Conservation (phyloP, 768 basidiomycete genomes). For the Multifurca ochricompacta region DNA sequence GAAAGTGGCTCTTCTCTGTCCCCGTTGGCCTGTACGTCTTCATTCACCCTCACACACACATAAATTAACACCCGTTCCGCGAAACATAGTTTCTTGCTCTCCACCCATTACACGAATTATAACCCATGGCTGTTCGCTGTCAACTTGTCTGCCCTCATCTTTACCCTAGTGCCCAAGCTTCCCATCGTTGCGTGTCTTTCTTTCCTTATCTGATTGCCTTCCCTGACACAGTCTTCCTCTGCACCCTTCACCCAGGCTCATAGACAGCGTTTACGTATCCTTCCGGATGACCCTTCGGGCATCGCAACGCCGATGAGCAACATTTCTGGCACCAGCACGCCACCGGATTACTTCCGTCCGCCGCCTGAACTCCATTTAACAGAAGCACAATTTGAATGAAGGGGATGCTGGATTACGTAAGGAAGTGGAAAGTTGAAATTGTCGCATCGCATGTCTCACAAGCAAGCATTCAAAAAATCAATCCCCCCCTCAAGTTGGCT, state of each 20-base stretch:
- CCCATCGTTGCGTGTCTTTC: too few species aligned
- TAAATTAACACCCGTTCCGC: too few species aligned
- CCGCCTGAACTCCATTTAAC: conserved; percentile 34
- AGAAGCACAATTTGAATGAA: conserved; percentile 39
- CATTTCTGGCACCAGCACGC: conserved; percentile 41
- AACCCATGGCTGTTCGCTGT: conserved; percentile 89
- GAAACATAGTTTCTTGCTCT: conserved; percentile 73
- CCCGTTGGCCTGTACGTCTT: conserved; percentile 78
- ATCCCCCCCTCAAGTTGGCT: neutral
- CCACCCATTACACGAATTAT: conserved; percentile 97
- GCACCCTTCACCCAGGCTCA: conserved; percentile 47
- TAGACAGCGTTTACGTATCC: conserved; percentile 73
- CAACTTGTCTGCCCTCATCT: conserved; percentile 72
- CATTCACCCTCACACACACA: conserved; percentile 2
- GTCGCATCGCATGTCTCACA: conserved; percentile 12
- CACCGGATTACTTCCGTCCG: conserved; percentile 22
- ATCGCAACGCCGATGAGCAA: conserved; percentile 58
- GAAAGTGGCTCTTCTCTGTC: conserved; percentile 90
- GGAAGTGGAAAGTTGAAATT: neutral
- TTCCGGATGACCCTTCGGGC: conserved; percentile 58
- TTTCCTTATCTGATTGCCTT: too few species aligned
- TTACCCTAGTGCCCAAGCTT: conserved; percentile 92
- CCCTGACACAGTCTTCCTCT: neutral
- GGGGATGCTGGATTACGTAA: neutral
- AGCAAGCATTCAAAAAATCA: neutral